Conservation (phyloP, 2,329 filamentous ascomycete genomes). For the Fusarium papillatum region DNA sequence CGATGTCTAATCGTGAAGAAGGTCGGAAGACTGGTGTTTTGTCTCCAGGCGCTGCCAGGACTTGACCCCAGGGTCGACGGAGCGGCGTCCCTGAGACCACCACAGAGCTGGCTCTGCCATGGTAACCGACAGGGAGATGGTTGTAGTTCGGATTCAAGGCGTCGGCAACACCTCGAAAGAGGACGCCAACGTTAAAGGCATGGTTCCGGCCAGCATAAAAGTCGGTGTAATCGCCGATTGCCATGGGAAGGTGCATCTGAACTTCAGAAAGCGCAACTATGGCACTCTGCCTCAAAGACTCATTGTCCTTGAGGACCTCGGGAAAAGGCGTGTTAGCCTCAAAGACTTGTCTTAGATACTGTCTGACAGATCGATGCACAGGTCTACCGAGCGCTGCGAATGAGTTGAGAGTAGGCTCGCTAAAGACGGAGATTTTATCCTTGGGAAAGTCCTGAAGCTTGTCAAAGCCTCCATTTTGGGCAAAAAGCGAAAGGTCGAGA, state of each 20-base stretch:
- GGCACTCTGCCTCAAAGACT: constrained; percentile 44
- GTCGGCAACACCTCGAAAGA: constrained; percentile 81
- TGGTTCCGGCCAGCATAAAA: constrained; percentile 87
- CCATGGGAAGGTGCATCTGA: constrained; percentile 78
- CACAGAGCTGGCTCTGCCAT: constrained; percentile 82
- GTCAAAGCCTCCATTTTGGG: constrained; percentile 57
- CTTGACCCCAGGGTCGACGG: constrained; percentile 80
- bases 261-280: constrained; percentile 57
- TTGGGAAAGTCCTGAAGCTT: constrained; percentile 40
- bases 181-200: constrained; percentile 76
- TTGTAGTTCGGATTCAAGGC: constrained; percentile 86
- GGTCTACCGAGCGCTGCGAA: constrained; percentile 69
- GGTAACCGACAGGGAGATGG: constrained; percentile 85
- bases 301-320: constrained; percentile 51
- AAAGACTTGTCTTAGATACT: constrained; percentile 73
- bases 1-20: not conserved
- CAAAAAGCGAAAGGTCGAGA: constrained; percentile 76
- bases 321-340: constrained; percentile 65
- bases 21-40: not conserved
- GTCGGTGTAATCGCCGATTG: constrained; percentile 87
- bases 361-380: constrained; percentile 77
- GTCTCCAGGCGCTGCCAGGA: constrained; percentile 57
- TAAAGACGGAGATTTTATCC: constrained; percentile 44
- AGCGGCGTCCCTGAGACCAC: constrained; percentile 82
- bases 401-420: constrained; percentile 46